Evolutionary conservation across 768 basidiomycete genomes (phyloP).

Genomic region (Coprinellus micaceus): DNA sequence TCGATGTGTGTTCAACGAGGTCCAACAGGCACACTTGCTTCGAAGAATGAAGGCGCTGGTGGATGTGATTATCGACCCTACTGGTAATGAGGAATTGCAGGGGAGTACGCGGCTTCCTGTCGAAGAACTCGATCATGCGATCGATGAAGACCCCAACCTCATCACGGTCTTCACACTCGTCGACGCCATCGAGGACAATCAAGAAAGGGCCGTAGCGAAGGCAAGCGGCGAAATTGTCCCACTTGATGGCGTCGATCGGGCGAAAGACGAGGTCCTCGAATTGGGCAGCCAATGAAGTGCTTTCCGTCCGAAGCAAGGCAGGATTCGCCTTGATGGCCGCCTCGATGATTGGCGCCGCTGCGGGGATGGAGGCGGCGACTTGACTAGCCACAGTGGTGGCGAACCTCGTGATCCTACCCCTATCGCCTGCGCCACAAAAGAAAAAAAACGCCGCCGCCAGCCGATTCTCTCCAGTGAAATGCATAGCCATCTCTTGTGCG

Average conservation of each 20-base stretch:
- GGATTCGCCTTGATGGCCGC: not conserved
- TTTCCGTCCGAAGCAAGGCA: conserved; percentile 1
- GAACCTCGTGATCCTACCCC: conserved; percentile 5
- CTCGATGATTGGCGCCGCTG: not conserved
- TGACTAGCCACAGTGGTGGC: conserved; percentile 16
- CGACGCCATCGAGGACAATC: conserved; percentile 18
- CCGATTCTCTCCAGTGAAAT: not conserved
- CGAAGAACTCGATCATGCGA: not conserved
- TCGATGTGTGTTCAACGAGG: not conserved
- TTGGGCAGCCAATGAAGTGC: not conserved
- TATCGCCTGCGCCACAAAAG: not conserved
- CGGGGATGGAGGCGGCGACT: conserved; percentile 3
- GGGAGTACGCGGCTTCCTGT: not conserved
- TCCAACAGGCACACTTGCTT: not conserved
- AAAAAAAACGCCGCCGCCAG: conserved; percentile 16
- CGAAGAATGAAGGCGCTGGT: no score
- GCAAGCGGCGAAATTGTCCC: no score
- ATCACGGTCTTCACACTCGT: conserved; percentile 13
- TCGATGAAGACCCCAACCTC: conserved; percentile 9
- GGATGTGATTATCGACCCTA: not conserved
- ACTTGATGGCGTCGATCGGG: not conserved
- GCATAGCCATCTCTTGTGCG: conserved; percentile 13
- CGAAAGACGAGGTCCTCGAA: conserved; percentile 11
- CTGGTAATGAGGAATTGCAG: not conserved
- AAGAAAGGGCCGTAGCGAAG: not conserved